These are phyloP conservation scores for Trametopsis cervina DNA, from an alignment of 768 basidiomycete species.

Conservation along the genomic window DNA sequence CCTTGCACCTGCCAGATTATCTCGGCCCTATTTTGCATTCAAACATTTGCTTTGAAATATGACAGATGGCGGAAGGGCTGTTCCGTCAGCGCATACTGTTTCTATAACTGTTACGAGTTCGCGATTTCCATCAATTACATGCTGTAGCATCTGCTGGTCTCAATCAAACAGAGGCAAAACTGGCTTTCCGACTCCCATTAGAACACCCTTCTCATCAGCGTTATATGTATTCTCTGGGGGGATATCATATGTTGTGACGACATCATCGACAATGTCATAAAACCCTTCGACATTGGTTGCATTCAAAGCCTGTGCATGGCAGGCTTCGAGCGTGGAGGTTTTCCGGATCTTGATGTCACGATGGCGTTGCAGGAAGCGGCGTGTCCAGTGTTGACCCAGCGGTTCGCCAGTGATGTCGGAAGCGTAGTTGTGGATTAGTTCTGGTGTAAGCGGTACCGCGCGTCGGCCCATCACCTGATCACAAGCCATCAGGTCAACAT, in stretches of 20 bases:
- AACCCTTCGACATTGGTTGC: conserved; percentile 9
- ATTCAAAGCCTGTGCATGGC: conserved; percentile 29
- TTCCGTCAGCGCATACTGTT: conserved; percentile 34
- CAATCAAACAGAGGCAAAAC: conserved; percentile 16
- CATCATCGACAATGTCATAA: conserved; percentile 5
- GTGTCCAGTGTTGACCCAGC: conserved; percentile 1
- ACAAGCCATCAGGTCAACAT: no score
- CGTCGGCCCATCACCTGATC: no score
- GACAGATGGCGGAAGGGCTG: conserved; percentile 27
- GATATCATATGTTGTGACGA: conserved; percentile 8
- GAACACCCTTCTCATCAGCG: conserved; percentile 23
- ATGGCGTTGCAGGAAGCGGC: conserved; percentile 8
- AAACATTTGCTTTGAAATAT: conserved; percentile 30
- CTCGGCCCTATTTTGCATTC: conserved; percentile 20
- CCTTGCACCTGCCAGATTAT: conserved; percentile 18
- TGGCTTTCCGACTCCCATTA: conserved; percentile 14
- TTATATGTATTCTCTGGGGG: conserved; percentile 18
- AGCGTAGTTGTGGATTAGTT: no score
- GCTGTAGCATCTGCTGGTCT: conserved; percentile 15
- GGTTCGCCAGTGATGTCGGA: no score
- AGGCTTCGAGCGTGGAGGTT: conserved; percentile 28
- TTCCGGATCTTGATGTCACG: conserved; percentile 19
- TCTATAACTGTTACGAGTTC: conserved; percentile 44
- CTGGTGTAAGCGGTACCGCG: no score
- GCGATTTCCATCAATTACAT: conserved; percentile 25